phyloP scores from a whole-genome alignment of 371 early-diverging fungal genomes.

The Massospora cicadina region DNA sequence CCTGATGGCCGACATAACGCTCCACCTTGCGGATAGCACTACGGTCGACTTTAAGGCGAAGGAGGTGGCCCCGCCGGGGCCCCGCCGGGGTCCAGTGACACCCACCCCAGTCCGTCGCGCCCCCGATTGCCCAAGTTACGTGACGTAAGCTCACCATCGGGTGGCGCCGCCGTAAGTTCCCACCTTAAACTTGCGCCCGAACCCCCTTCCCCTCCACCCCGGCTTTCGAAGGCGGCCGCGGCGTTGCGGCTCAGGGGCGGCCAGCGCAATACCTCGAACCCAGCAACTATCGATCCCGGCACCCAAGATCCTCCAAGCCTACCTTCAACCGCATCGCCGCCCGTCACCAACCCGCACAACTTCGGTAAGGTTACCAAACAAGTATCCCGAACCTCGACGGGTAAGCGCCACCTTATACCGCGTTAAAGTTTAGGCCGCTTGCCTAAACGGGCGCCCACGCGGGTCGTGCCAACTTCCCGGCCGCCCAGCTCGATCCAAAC shows the following conservation, averaged over 20 bases:
- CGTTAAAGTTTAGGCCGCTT: neutral
- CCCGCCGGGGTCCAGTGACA: too few species aligned
- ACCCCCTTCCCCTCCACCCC: neutral
- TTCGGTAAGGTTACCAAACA: neutral
- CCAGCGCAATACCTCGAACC: neutral
- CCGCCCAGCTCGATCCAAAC: neutral
- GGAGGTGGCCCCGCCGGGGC: too few species aligned
- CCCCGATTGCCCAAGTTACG: neutral
- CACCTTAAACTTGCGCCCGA: neutral
- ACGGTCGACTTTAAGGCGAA: neutral
- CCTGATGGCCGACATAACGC: constrained; percentile 8
- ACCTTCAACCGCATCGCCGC: constrained; percentile 3
- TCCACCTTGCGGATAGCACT: constrained; percentile 1
- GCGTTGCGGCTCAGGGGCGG: neutral
- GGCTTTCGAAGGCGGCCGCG: constrained; percentile 2
- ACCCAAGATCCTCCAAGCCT: neutral
- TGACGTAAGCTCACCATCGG: neutral
- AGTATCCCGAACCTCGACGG: neutral
- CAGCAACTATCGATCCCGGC: neutral
- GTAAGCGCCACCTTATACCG: neutral
- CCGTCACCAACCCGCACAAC: neutral
- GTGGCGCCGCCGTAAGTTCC: neutral
- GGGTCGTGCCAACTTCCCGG: neutral
- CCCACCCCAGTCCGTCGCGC: too few species aligned
- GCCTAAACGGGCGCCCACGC: neutral